phyloP scores from a whole-genome alignment of 495 filamentous ascomycete species.

The Darksidea phi region DNA sequence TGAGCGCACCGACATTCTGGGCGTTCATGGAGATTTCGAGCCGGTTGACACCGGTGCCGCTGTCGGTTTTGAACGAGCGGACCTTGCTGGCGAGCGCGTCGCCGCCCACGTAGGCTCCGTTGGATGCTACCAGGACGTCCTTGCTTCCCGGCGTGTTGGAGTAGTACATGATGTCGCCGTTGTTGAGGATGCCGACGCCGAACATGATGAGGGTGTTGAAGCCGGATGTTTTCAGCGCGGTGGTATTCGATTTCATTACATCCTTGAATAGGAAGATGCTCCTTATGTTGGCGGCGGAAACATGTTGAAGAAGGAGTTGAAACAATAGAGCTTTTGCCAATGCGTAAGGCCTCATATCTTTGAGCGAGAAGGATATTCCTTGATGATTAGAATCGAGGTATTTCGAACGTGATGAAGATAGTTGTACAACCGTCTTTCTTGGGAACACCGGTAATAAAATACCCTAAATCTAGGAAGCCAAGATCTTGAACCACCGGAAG shows the following conservation, averaged over 20 bases:
- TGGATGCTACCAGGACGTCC: constrained; percentile 6
- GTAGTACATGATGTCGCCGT: constrained; percentile 20
- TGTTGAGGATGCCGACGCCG: constrained; percentile 9
- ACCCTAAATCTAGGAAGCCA: no score
- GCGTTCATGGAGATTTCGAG: constrained; percentile 17
- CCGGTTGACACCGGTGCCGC: constrained; percentile 11
- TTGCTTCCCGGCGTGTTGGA: constrained; percentile 16
- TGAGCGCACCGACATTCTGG: constrained; percentile 9
- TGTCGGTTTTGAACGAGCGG: constrained; percentile 20
- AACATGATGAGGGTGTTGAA: constrained; percentile 18
- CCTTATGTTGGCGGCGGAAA: no score
- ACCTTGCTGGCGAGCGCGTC: constrained; percentile 8
- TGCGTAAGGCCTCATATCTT: no score
- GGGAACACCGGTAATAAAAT: no score
- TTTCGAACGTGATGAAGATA: no score
- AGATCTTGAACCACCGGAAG: no score
- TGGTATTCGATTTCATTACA: constrained; percentile 17
- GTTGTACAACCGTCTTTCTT: no score
- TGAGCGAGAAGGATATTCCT: no score
- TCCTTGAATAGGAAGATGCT: constrained; percentile 22
- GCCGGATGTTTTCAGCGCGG: constrained; percentile 8
- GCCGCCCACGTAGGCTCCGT: constrained; percentile 12
- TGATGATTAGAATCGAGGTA: no score
- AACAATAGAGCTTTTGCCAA: no score
- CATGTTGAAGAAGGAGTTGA: no score